Conservation (phyloP, 176 grass and related monocot species). For the Avena sativa region DNA sequence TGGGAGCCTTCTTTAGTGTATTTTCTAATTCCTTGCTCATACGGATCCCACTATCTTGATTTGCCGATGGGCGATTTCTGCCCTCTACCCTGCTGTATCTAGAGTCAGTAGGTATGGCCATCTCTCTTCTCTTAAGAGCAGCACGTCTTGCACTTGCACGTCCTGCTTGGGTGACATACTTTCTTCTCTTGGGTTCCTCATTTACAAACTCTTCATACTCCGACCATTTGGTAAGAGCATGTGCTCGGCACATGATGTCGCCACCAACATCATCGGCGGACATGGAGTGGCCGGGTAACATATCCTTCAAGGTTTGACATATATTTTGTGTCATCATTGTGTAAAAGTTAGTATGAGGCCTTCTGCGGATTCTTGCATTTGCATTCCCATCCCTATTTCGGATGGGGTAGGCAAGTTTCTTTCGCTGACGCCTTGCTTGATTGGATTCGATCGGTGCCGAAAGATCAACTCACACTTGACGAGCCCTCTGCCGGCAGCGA, state of each 20-base stretch:
- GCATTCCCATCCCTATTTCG: too few species aligned
- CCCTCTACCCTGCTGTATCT: neutral
- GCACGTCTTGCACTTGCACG: neutral
- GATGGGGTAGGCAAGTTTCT: too few species aligned
- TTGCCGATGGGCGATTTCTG: neutral
- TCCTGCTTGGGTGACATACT: neutral
- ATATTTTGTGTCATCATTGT: too few species aligned
- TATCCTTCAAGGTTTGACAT: neutral
- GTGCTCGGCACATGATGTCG: neutral
- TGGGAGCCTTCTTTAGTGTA: neutral
- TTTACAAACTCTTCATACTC: neutral
- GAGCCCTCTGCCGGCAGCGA: too few species aligned
- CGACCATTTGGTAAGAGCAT: neutral
- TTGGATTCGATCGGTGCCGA: too few species aligned
- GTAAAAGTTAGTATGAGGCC: too few species aligned
- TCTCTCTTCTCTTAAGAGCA: neutral
- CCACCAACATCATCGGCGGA: neutral
- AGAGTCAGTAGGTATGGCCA: neutral
- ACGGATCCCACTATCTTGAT: neutral
- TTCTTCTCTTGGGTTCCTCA: neutral
- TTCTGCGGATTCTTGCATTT: too few species aligned
- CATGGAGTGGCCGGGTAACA: neutral
- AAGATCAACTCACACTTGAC: too few species aligned
- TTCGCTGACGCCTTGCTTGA: too few species aligned
- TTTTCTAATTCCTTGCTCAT: neutral